Percentiles rank a stretch among this genome's conserved stretches.
phyloP scores from a whole-genome alignment of 75 land plant species.

The Cupressus sempervirens region DNA sequence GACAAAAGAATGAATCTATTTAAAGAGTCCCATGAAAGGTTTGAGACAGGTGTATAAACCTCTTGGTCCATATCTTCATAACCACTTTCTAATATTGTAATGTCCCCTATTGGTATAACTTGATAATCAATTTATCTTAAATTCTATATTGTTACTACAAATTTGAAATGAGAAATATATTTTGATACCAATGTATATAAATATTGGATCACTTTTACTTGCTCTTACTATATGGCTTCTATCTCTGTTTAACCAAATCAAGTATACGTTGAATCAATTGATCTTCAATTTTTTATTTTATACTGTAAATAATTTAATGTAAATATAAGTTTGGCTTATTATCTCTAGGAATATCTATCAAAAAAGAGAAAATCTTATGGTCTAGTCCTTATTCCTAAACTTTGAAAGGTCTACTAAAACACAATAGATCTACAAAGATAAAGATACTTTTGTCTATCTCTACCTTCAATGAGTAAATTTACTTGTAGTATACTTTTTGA shows the following conservation, averaged over 20 bases:
- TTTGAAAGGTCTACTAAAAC: neutral
- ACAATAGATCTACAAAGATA: neutral
- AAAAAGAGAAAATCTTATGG: neutral
- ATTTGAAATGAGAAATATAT: too few species aligned
- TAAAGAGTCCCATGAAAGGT: constrained; percentile 49
- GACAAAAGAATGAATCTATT: constrained; percentile 38
- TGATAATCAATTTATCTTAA: too few species aligned
- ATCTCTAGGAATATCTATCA: neutral
- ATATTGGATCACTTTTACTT: too few species aligned
- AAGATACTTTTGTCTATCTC: neutral
- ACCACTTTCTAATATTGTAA: constrained; percentile 54
- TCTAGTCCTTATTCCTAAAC: neutral
- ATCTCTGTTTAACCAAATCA: too few species aligned
- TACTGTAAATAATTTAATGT: too few species aligned
- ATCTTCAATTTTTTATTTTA: too few species aligned
- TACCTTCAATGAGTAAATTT: neutral
- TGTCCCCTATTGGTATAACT: too few species aligned
- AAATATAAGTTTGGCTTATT: too few species aligned
- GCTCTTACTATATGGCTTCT: too few species aligned
- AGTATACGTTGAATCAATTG: too few species aligned
- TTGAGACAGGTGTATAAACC: constrained; percentile 43
- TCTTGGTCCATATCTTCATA: constrained; percentile 49
- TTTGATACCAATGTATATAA: too few species aligned
- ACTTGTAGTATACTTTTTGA: neutral
- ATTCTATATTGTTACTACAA: too few species aligned